Conservation (phyloP, 345 rosid species). For the Anacardium occidentale region DNA sequence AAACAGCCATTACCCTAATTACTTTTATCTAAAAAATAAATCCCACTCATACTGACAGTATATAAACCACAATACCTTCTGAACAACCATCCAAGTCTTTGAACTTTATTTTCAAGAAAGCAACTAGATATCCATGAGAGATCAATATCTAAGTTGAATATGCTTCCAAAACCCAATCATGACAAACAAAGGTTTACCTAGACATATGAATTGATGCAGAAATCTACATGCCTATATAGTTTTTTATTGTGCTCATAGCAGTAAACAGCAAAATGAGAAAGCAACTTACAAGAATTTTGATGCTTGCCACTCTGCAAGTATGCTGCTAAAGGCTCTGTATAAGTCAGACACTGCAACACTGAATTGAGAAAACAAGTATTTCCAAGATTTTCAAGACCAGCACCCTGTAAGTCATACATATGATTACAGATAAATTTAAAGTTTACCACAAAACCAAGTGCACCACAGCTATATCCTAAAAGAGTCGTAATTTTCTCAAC, state of each 20-base stretch:
- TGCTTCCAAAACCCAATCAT: not conserved
- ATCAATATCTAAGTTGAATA: not conserved
- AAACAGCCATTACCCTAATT: not conserved
- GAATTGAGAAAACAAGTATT: constrained; percentile 97
- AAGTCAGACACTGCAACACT: constrained; percentile 90
- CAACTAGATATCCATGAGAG: too few species aligned
- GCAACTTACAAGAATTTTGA: too few species aligned
- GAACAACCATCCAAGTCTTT: not conserved
- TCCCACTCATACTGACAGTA: not conserved
- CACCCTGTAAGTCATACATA: constrained; percentile 62
- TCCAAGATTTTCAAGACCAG: constrained; percentile 91
- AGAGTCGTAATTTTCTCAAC: not conserved
- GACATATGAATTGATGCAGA: not conserved
- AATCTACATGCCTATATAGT: not conserved
- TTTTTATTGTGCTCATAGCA: too few species aligned
- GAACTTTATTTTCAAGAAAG: not conserved
- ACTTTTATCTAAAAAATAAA: not conserved
- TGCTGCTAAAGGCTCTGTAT: constrained; percentile 94
- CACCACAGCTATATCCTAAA: not conserved
- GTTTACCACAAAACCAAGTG: not conserved
- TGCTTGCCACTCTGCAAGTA: constrained; percentile 48
- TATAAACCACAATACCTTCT: not conserved
- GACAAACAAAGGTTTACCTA: not conserved
- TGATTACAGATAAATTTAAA: not conserved
- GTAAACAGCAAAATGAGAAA: too few species aligned